phyloP scores from a whole-genome alignment of 306 rosid species.

The Lablab purpureus region DNA sequence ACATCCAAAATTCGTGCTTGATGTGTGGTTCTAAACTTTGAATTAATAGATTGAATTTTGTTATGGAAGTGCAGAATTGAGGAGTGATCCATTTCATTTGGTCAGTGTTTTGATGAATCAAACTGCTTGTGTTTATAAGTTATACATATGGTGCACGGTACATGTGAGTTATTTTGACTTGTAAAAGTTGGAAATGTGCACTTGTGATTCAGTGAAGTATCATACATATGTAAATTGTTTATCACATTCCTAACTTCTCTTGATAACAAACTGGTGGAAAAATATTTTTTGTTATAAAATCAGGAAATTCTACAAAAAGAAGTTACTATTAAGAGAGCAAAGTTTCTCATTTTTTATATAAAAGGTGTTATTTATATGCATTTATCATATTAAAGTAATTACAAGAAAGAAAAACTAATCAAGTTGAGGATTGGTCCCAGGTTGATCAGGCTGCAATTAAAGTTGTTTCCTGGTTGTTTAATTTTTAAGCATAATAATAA shows the following conservation, averaged over 20 bases:
- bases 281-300: not conserved
- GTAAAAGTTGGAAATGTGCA: not conserved
- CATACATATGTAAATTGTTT: not conserved
- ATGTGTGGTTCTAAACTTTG: not conserved
- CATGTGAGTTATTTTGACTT: not conserved
- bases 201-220: not conserved
- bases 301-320: not conserved
- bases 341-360: not conserved
- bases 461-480: no score
- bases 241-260: not conserved
- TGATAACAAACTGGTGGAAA: not conserved
- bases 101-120: not conserved
- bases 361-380: conserved; percentile 13
- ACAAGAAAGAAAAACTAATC: not conserved
- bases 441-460: no score
- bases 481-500: no score
- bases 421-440: not conserved
- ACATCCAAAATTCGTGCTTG: conserved; percentile 9
- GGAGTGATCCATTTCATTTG: not conserved
- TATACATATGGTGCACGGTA: not conserved
- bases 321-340: not conserved
- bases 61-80: conserved; percentile 12
- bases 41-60: conserved; percentile 18
- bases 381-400: not conserved
- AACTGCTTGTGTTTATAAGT: not conserved